A percentile compares a stretch with the other conserved stretches of the same genome.
Evolutionary conservation across 345 rosid species (phyloP).

Genomic region (Salix dunnii): DNA sequence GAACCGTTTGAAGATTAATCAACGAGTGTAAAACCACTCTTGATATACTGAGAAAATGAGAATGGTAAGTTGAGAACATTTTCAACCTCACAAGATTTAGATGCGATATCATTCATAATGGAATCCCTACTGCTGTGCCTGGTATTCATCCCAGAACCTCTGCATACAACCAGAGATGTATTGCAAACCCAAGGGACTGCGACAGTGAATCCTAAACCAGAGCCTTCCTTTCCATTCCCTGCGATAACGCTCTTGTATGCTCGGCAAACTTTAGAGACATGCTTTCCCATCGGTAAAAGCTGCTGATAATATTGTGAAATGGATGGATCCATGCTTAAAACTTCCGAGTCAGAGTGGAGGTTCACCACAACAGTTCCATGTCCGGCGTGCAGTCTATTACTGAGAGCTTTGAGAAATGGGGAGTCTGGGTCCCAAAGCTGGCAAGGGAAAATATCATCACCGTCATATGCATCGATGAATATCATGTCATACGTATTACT

Average conservation of each 20-base stretch:
- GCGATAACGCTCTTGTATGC: constrained; percentile 57
- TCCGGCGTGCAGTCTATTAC: constrained; percentile 49
- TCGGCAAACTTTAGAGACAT: constrained; percentile 49
- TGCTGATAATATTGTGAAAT: constrained; percentile 29
- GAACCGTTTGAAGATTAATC: constrained; percentile 19
- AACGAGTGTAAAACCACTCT: constrained; percentile 46
- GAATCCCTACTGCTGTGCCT: constrained; percentile 30
- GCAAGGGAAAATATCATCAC: constrained; percentile 80
- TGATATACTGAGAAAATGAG: constrained; percentile 58
- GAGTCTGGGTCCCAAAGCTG: constrained; percentile 76
- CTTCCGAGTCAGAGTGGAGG: constrained; percentile 68
- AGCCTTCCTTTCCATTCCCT: constrained; percentile 22
- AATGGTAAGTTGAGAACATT: constrained; percentile 54
- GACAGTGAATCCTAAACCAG: constrained; percentile 52
- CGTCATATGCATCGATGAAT: constrained; percentile 92
- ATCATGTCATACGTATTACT: constrained; percentile 52
- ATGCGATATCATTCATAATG: constrained; percentile 35
- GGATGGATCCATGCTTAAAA: constrained; percentile 21
- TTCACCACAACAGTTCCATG: constrained; percentile 89
- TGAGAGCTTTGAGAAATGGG: constrained; percentile 58
- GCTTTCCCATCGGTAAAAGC: constrained; percentile 41
- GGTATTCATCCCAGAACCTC: constrained; percentile 37
- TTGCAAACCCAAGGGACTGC: constrained; percentile 83
- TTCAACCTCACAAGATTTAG: constrained; percentile 56
- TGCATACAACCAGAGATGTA: constrained; percentile 61